Conservation (phyloP, 495 filamentous ascomycete genomes). For the Parathielavia appendiculata region DNA sequence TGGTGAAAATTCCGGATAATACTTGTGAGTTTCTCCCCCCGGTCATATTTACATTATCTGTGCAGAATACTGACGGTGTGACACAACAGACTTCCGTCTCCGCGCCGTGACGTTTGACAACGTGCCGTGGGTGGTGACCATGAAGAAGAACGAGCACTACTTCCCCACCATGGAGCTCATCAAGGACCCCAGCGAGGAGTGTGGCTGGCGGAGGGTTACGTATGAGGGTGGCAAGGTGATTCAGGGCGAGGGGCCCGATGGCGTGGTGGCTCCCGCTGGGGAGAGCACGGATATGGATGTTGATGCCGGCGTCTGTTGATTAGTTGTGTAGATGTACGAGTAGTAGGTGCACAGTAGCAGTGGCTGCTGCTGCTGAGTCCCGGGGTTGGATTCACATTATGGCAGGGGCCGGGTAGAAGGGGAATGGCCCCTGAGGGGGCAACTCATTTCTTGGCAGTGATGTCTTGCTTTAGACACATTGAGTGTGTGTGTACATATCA, state of each 20-base stretch:
- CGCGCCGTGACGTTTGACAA: constrained; percentile 95
- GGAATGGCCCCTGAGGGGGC: too few species aligned
- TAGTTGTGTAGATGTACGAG: not conserved
- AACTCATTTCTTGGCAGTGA: too few species aligned
- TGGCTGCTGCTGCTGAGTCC: not conserved
- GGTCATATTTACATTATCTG: not conserved
- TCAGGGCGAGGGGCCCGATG: constrained; percentile 45
- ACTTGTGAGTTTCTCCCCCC: constrained; percentile 56
- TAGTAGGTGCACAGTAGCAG: not conserved
- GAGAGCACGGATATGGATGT: constrained; percentile 30
- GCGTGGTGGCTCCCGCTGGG: constrained; percentile 31
- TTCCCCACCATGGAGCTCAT: constrained; percentile 87
- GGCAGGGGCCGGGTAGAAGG: too few species aligned
- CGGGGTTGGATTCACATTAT: too few species aligned
- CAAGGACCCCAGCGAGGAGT: constrained; percentile 58
- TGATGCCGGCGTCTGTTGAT: constrained; percentile 18
- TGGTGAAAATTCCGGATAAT: constrained; percentile 86
- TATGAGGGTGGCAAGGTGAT: constrained; percentile 57
- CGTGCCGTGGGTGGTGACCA: constrained; percentile 94
- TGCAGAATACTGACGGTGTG: not conserved
- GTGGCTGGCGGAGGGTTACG: constrained; percentile 67
- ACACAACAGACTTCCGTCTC: constrained; percentile 72
- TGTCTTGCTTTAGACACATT: too few species aligned
- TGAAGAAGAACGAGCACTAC: constrained; percentile 99
- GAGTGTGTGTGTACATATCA: too few species aligned